These are phyloP conservation scores for Spatholobus suberectus DNA, from an alignment of 306 rosid genomes.

Conservation along the genomic window DNA sequence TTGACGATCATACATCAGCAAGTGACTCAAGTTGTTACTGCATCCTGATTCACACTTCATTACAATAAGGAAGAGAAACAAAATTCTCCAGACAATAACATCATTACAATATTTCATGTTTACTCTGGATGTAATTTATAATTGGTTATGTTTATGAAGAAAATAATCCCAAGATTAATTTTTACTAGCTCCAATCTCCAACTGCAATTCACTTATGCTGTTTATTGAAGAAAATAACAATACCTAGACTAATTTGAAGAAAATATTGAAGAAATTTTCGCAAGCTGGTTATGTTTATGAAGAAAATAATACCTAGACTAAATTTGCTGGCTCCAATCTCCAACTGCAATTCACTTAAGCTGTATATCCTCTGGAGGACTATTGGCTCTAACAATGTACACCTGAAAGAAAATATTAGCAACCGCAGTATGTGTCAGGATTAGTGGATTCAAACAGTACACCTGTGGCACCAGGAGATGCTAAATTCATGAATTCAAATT, in stretches of 20 bases:
- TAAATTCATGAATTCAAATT: neutral
- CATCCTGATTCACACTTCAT: neutral
- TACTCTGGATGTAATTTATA: neutral
- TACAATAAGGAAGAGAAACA: no score
- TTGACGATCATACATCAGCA: neutral
- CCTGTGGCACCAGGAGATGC: neutral
- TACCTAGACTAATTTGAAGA: no score
- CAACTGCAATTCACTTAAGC: slow-evolving; percentile 27
- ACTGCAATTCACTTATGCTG: no score
- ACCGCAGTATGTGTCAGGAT: slow-evolving; percentile 10
- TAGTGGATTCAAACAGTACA: neutral
- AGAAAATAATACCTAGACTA: slow-evolving; percentile 43
- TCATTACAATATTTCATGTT: no score
- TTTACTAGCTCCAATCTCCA: no score
- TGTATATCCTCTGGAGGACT: slow-evolving; percentile 37
- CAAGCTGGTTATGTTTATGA: neutral
- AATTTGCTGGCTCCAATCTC: slow-evolving; percentile 36
- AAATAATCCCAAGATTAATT: neutral
- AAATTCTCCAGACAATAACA: no score
- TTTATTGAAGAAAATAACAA: neutral
- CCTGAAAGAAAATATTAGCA: slow-evolving; percentile 52
- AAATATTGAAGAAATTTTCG: no score
- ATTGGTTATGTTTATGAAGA: neutral
- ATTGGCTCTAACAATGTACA: slow-evolving; percentile 65
- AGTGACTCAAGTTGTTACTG: neutral